Conservation (phyloP, 1,139 yeast species). For the Nakaseomyces kungkrabaensis region DNA sequence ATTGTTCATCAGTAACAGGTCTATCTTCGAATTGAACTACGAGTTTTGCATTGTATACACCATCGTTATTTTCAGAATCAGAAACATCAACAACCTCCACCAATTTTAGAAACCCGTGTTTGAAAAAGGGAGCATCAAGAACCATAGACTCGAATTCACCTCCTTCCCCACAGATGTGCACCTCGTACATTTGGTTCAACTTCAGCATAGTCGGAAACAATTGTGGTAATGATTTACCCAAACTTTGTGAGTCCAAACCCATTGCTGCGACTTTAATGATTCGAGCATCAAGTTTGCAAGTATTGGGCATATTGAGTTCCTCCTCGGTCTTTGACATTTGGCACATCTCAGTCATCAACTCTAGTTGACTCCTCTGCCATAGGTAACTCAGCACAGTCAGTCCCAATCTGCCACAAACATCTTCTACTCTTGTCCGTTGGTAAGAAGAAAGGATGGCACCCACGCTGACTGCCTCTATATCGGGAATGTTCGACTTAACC, state of each 20-base stretch:
- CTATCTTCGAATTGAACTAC: conserved; percentile 33
- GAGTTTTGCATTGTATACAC: conserved; percentile 55
- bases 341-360: conserved; percentile 78
- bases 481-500: conserved; percentile 53
- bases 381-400: conserved; percentile 63
- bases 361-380: conserved; percentile 82
- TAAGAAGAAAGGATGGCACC: conserved; percentile 93
- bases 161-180: conserved; percentile 96
- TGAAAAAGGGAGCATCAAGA: conserved; percentile 78
- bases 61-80: conserved; percentile 47
- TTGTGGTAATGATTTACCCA: conserved; percentile 58
- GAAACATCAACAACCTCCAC: conserved; percentile 35
- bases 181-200: conserved; percentile 59
- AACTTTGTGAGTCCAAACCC: conserved; percentile 57
- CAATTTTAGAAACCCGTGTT: conserved; percentile 41
- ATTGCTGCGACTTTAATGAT: conserved; percentile 88
- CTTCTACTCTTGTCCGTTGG: conserved; percentile 86
- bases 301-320: conserved; percentile 5
- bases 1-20: conserved; percentile 19
- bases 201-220: conserved; percentile 49
- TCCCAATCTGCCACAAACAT: conserved; percentile 68
- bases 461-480: conserved; percentile 75
- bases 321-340: conserved; percentile 19
- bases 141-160: conserved; percentile 95
- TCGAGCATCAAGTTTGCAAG: conserved; percentile 66